A percentile compares a stretch with the other conserved stretches of the same genome.
phyloP scores from a whole-genome alignment of 306 rosid genomes.

The Pterocarpus santalinus region DNA sequence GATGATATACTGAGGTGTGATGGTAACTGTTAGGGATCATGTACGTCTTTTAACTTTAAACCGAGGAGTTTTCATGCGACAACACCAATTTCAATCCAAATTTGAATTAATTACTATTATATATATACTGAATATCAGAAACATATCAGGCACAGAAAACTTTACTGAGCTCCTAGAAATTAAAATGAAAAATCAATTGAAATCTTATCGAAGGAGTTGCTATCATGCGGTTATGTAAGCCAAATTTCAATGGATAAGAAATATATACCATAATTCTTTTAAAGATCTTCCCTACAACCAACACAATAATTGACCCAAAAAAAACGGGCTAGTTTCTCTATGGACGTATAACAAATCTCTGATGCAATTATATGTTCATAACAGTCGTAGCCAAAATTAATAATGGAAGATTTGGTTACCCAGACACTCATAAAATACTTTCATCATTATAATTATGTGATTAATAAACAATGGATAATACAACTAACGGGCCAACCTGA shows the following conservation, averaged over 20 bases:
- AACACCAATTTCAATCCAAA: not conserved
- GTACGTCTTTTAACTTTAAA: not conserved
- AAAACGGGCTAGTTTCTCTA: not conserved
- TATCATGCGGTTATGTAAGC: constrained; percentile 13
- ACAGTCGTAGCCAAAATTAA: constrained; percentile 1
- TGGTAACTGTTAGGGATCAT: not conserved
- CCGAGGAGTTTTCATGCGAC: not conserved
- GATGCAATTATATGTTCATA: constrained; percentile 24
- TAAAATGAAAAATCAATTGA: not conserved
- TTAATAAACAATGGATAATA: constrained; percentile 9
- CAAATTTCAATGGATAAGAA: constrained; percentile 3
- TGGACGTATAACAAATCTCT: constrained; percentile 5
- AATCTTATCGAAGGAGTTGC: constrained; percentile 35
- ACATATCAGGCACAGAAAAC: not conserved
- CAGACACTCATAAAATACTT: constrained; percentile 1
- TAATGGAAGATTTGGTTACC: constrained; percentile 28
- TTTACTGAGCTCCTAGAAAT: not conserved
- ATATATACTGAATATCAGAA: not conserved
- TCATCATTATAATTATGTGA: not conserved
- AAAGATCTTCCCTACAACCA: constrained; percentile 11
- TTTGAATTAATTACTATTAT: not conserved
- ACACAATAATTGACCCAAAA: constrained; percentile 38
- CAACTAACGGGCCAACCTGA: constrained; percentile 30
- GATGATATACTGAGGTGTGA: not conserved
- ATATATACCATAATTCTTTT: not conserved